These are phyloP conservation scores for Cytospora leucostoma DNA, from an alignment of 2,329 filamentous ascomycete genomes.

Conservation along the genomic window DNA sequence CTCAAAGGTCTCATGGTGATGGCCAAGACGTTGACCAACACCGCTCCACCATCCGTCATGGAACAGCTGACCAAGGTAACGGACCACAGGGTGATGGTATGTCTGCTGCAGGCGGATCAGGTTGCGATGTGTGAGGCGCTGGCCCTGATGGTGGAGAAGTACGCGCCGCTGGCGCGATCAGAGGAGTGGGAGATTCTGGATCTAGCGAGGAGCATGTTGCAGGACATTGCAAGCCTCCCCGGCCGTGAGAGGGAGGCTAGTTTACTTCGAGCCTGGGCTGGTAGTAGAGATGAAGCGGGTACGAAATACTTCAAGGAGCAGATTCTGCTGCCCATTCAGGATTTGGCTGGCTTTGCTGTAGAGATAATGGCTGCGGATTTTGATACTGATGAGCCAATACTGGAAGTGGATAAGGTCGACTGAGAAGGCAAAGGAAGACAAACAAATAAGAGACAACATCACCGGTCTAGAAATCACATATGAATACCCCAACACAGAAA, in stretches of 20 bases:
- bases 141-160: conserved; percentile 49
- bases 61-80: conserved; percentile 33
- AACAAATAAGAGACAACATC: neutral
- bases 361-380: conserved; percentile 47
- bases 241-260: conserved; percentile 48
- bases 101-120: conserved; percentile 50
- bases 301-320: conserved; percentile 48
- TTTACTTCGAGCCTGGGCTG: conserved; percentile 48
- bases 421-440: neutral
- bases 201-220: conserved; percentile 49
- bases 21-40: conserved; percentile 54
- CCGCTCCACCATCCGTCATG: conserved; percentile 43
- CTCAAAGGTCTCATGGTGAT: conserved; percentile 54
- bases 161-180: conserved; percentile 45
- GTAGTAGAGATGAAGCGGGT: conserved; percentile 42
- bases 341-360: conserved; percentile 49
- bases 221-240: conserved; percentile 49
- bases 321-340: conserved; percentile 50
- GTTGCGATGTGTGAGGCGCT: conserved; percentile 56
- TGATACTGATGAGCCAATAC: conserved; percentile 14
- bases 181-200: conserved; percentile 49
- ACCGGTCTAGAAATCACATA: neutral
- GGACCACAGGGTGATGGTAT: conserved; percentile 33
- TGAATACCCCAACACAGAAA: neutral
- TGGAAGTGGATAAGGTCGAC: conserved; percentile 20